A percentile compares a stretch with the other conserved stretches of the same genome.
phyloP scores from a whole-genome alignment of 129 eudicot species.

The Flaveria trinervia region DNA sequence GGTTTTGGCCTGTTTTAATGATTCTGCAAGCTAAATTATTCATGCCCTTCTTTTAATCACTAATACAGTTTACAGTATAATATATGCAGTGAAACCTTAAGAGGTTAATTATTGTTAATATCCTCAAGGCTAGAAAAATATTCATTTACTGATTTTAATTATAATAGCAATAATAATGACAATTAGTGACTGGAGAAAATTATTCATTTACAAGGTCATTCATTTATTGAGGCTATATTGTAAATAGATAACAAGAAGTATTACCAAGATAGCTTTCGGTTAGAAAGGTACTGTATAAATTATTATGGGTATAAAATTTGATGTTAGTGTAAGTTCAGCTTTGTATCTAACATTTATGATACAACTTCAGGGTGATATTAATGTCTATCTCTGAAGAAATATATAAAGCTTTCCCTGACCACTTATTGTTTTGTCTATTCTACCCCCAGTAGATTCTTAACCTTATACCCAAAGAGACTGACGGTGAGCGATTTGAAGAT shows the following conservation, averaged over 20 bases:
- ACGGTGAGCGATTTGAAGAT: slow-evolving; percentile 86
- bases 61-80: not conserved
- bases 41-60: not conserved
- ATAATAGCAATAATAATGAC: not conserved
- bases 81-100: not conserved
- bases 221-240: not conserved
- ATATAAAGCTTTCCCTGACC: slow-evolving; percentile 9
- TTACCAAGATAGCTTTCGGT: not conserved
- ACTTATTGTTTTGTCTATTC: slow-evolving; percentile 21
- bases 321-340: slow-evolving; percentile 7
- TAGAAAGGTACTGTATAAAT: not conserved
- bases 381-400: slow-evolving; percentile 3
- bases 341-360: not conserved
- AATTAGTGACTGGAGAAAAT: not conserved
- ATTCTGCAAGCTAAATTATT: not conserved
- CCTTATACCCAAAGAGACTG: slow-evolving; percentile 80
- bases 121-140: not conserved
- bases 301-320: slow-evolving; percentile 4
- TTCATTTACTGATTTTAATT: not conserved
- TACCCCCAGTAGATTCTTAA: slow-evolving; percentile 54
- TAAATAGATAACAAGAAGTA: not conserved
- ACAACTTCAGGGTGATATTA: slow-evolving; percentile 5
- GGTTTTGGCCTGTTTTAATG: not conserved
- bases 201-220: not conserved
- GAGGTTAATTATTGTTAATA: not conserved